A percentile compares a stretch with the other conserved stretches of the same genome.
phyloP scores from a whole-genome alignment of 2,329 filamentous ascomycete genomes.

The Cercospora janseana region DNA sequence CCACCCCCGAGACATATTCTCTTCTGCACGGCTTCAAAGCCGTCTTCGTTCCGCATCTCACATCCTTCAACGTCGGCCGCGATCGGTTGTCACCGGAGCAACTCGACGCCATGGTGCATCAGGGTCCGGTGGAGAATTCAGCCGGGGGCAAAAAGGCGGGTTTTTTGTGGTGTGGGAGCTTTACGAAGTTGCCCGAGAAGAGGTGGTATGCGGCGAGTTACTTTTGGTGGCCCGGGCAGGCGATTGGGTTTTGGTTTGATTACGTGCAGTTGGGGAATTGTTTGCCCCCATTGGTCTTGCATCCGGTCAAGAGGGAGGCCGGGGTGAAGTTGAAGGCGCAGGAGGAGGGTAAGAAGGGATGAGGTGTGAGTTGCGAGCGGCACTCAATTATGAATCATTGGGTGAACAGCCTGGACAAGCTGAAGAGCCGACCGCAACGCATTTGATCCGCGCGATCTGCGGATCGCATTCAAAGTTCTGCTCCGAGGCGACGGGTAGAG shows the following conservation, averaged over 20 bases:
- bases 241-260: slow-evolving; percentile 6
- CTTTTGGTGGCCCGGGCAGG: slow-evolving; percentile 15
- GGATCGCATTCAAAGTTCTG: no score
- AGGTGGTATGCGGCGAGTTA: slow-evolving; percentile 13
- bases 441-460: no score
- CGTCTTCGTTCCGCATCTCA: slow-evolving; percentile 70
- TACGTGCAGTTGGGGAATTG: slow-evolving; percentile 11
- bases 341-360: no score
- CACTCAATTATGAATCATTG: no score
- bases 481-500: no score
- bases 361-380: no score
- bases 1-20: slow-evolving; percentile 75
- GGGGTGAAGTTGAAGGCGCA: not conserved
- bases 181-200: slow-evolving; percentile 2
- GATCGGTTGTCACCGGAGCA: slow-evolving; percentile 37
- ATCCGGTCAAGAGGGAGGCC: slow-evolving; percentile 12
- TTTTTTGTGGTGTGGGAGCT: slow-evolving; percentile 11
- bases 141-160: slow-evolving; percentile 5
- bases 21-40: slow-evolving; percentile 75
- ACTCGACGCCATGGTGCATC: slow-evolving; percentile 41
- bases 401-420: no score
- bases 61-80: slow-evolving; percentile 73
- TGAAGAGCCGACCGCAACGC: no score
- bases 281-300: slow-evolving; percentile 5
- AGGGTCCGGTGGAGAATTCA: slow-evolving; percentile 5